Evolutionary conservation across 2,329 filamentous ascomycete genomes (phyloP).

Genomic region (Chaetomiaceae sp.): DNA sequence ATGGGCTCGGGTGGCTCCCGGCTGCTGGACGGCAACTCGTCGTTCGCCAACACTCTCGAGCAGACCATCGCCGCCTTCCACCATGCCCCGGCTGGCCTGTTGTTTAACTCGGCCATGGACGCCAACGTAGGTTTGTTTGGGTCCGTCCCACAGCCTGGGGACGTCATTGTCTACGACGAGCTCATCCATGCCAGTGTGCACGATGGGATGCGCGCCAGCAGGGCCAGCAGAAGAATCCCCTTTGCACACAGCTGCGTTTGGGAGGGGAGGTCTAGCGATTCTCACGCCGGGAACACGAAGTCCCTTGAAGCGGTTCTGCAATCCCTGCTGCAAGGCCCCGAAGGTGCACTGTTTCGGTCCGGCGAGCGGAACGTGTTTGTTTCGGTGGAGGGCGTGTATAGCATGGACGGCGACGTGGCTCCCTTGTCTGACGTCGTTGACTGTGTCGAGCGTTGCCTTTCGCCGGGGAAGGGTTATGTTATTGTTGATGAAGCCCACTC

Average conservation of each 20-base stretch:
- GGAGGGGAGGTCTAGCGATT: not conserved
- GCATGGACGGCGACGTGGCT: conserved; percentile 75
- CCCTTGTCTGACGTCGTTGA: conserved; percentile 57
- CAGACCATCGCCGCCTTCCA: conserved; percentile 44
- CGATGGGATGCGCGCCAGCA: conserved; percentile 66
- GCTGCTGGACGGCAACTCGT: conserved; percentile 48
- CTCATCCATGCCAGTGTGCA: conserved; percentile 74
- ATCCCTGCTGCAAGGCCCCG: conserved; percentile 32
- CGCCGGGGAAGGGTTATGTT: conserved; percentile 54
- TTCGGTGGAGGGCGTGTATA: conserved; percentile 69
- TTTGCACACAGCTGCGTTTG: conserved; percentile 56
- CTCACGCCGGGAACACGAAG: not conserved
- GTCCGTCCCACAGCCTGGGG: conserved; percentile 54
- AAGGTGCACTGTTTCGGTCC: conserved; percentile 29
- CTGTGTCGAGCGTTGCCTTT: conserved; percentile 51
- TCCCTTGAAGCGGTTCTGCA: conserved; percentile 29
- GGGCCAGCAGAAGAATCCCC: conserved; percentile 42
- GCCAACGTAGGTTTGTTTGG: conserved; percentile 62
- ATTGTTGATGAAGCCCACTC: conserved; percentile 67
- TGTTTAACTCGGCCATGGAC: conserved; percentile 60
- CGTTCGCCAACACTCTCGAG: conserved; percentile 43
- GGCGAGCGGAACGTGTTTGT: conserved; percentile 56
- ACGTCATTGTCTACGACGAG: conserved; percentile 67
- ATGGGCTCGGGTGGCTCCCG: conserved; percentile 51
- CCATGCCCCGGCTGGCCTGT: conserved; percentile 39